Base-by-base conservation (phyloP, 179 eudicot genomes). In the Carnegiea gigantea region DNA sequence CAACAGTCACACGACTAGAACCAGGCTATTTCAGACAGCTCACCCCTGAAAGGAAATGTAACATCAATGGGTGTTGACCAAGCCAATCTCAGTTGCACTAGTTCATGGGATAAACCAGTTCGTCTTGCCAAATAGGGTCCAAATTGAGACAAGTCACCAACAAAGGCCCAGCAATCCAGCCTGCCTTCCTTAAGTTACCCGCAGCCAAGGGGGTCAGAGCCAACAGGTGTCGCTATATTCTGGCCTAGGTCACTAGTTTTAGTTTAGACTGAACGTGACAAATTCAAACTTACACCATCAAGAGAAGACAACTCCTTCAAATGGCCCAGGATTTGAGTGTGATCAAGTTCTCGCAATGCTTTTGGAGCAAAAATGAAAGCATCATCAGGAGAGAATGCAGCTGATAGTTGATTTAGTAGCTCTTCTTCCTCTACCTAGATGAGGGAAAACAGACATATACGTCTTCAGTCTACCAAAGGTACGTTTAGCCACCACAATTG, bases 311-410 rank as follows among this genome's bases (percentile, higher is more conserved):
- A 83, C 54, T 88, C 98, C 80, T 82, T 90, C 20, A 87, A 80
- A 83, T 89, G 89, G 76, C 83, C 85, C 79, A 75, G 71, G 23
- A 83, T 79, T 80, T 89, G 91, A 82, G 82, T 72, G 77, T 89
- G 92, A 80, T 90, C 91, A 80, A 93, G 70, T 82, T 91, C 90
- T 44, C 89, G 84, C 68, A 90, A 80, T 33, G 88, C 82, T 84
- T 90, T 92, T 9, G 93, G 93, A 71, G 90, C 93, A 80, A 90
- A 96, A 87, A 96, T 88, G 83, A 92, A 90, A 23, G 95, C 87
- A 67, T 94, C 98, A n/a, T 96, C 99, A 46, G 95, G 98, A 73
- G 85, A 85, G 86, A 92, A 96, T 23, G 81, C 86, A 73, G 90
- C 90, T 30, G 89, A 89, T 70, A 96, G 90, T 86, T 93, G 95